Evolutionary conservation across 495 filamentous ascomycete species (phyloP).

Genomic region (Aspergillus kassunensis): DNA sequence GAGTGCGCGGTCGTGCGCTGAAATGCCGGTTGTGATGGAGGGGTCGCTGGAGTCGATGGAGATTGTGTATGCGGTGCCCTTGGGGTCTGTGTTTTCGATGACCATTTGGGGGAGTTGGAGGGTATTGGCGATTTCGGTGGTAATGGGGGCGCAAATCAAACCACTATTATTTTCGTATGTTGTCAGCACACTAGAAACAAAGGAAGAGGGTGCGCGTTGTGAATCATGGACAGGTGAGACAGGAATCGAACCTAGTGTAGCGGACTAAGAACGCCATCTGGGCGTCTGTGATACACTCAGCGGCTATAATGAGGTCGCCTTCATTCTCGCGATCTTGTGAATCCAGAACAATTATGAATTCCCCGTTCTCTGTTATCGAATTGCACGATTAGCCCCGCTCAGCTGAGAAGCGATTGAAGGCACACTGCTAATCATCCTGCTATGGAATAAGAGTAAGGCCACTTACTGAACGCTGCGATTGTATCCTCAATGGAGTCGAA

Average conservation of each 20-base stretch:
- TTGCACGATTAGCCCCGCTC: constrained; percentile 10
- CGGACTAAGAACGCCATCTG: constrained; percentile 96
- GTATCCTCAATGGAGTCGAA: constrained; percentile 88
- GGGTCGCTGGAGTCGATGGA: constrained; percentile 71
- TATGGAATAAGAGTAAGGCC: background rate
- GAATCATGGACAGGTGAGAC: too few relatives aligned
- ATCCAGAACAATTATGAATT: constrained; percentile 96
- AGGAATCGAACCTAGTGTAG: constrained; percentile 55
- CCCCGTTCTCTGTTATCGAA: constrained; percentile 61
- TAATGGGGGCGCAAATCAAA: constrained; percentile 82
- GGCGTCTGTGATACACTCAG: constrained; percentile 73
- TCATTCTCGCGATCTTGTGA: constrained; percentile 90
- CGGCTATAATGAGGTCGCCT: constrained; percentile 95
- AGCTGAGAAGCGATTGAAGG: background rate
- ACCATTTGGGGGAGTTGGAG: constrained; percentile 92
- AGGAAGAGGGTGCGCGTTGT: background rate
- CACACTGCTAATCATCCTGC: constrained; percentile 6
- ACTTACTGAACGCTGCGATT: constrained; percentile 78
- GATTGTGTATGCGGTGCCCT: constrained; percentile 88
- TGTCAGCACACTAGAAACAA: background rate
- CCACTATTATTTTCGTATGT: constrained; percentile 50
- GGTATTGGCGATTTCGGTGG: constrained; percentile 56
- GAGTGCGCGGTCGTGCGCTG: constrained; percentile 78
- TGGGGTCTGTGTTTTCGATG: constrained; percentile 71
- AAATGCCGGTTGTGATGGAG: constrained; percentile 82